Evolutionary conservation across 2,329 filamentous ascomycete species (phyloP), one percentile per base, ranked within the genome.

Genomic region (Claviceps humidiphila): DNA sequence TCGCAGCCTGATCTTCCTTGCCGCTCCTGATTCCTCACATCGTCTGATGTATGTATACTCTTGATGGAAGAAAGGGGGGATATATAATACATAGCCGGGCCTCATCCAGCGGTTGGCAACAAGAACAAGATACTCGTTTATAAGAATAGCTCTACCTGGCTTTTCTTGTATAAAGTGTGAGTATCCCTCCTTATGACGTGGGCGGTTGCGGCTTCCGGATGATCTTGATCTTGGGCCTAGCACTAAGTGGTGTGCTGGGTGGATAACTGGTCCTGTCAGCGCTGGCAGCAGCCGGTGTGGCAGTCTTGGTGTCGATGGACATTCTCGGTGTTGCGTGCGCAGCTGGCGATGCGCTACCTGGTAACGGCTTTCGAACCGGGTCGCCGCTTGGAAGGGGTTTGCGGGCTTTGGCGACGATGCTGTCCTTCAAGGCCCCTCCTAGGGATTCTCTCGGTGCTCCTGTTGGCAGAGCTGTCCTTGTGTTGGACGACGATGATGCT

Each of bases 201-300:
- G 54, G 49, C n/a, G 58, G 50, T 16, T 65, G 62, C 24, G 65
- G 61, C 52, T 68, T 69, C 46, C 65, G 61, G n/a, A 68, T 63
- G 43, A 69, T 64, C 47, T 69, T 69, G 24, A 69, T 69, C 56
- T 69, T 69, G 2, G 64, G 63, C 26, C 65, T 58, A 22, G 60
- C 59, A 47, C 56, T 57, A 17, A 56, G 54, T 2, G 63, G 63
- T 5, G 61, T 62, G 5, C 53, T 54, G 3, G 58, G 54, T n/a
- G 60, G 58, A 50, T 58, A 1, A 17, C 26, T 7, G 6, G 4
- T 17, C 14, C 11, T 63, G 20, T 56, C 54, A 22, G 58, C 54
- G 47, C 61, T 62, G 17, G 57, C 54, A 13, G 57, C 56, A 2
- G 61, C 55, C 3, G 58, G 58, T 5, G 60, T 54, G 30, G 46